Conservation (phyloP, 805 yeast genomes). For the Limtongozyma cylindracea region DNA sequence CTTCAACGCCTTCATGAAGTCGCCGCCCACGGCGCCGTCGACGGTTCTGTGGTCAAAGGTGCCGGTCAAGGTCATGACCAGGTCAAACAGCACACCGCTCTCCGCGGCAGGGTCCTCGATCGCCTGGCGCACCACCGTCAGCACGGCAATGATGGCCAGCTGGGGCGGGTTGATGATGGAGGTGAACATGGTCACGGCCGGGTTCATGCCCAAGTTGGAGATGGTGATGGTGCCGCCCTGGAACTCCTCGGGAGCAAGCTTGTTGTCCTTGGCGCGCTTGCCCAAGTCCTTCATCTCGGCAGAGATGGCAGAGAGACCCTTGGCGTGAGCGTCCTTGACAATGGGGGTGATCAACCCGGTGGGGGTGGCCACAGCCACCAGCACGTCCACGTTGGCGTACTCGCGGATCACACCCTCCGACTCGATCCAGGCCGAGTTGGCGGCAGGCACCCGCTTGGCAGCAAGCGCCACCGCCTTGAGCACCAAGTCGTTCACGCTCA, state of each 20-base stretch:
- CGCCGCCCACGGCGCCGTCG: conserved; percentile 97
- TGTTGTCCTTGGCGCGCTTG: conserved; percentile 85
- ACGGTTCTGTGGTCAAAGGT: conserved; percentile 94
- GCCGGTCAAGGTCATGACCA: conserved; percentile 78
- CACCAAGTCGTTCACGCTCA: conserved; percentile 84
- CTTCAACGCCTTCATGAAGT: conserved; percentile 84
- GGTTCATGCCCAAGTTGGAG: conserved; percentile 97
- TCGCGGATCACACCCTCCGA: conserved; percentile 78
- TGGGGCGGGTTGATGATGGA: conserved; percentile 98
- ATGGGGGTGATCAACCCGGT: conserved; percentile 94
- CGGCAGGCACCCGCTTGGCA: conserved; percentile 73
- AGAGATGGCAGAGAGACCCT: conserved; percentile 72
- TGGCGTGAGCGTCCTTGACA: conserved; percentile 64
- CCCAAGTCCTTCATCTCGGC: conserved; percentile 75
- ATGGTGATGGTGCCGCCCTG: conserved; percentile 98
- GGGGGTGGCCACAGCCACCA: conserved; percentile 98
- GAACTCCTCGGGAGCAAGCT: conserved; percentile 87
- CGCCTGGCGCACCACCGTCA: conserved; percentile 80
- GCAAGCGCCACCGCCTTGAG: conserved; percentile 91
- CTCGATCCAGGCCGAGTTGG: conserved; percentile 84
- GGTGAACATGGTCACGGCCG: conserved; percentile 77
- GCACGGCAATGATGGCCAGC: conserved; percentile 79
- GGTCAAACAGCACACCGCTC: conserved; percentile 81
- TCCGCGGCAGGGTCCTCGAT: conserved; percentile 88
- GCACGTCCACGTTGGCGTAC: conserved; percentile 78